phyloP scores from a whole-genome alignment of 148 eudicot genomes.

The Fagopyrum tataricum region DNA sequence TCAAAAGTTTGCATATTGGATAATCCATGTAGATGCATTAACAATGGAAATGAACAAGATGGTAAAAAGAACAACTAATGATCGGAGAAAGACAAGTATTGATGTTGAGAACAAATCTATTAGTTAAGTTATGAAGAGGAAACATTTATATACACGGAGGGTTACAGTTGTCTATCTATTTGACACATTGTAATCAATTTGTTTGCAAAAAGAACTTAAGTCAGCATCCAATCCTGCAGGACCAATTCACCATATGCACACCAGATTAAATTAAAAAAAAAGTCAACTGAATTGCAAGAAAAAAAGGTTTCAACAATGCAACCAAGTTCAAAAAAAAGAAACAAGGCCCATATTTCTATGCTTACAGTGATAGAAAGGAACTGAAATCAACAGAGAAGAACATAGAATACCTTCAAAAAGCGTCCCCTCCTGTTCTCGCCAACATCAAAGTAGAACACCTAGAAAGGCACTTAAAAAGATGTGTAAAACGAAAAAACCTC shows the following conservation, averaged over 20 bases:
- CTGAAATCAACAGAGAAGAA: not conserved
- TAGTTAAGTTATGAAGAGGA: not conserved
- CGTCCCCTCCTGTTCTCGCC: conserved; percentile 93
- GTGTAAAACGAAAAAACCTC: not conserved
- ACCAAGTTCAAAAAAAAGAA: not conserved
- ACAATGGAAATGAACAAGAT: not conserved
- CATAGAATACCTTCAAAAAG: conserved; percentile 57
- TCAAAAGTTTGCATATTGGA: not conserved
- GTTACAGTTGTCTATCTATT: not conserved
- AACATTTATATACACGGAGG: not conserved
- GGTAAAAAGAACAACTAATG: not conserved
- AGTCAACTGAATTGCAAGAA: not conserved
- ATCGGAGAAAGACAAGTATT: not conserved
- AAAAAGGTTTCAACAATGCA: not conserved
- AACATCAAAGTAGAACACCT: conserved; percentile 89
- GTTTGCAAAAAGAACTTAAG: not conserved
- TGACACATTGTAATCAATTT: not conserved
- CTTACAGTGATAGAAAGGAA: not conserved
- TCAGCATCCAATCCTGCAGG: not conserved
- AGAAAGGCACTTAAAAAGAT: not conserved
- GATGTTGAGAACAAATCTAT: not conserved
- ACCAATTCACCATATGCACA: too few relatives aligned
- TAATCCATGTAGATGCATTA: not conserved
- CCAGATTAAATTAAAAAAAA: too few relatives aligned
- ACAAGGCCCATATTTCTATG: not conserved